Conservation (phyloP, 2,329 filamentous ascomycete genomes). For the Penicillium italicum region DNA sequence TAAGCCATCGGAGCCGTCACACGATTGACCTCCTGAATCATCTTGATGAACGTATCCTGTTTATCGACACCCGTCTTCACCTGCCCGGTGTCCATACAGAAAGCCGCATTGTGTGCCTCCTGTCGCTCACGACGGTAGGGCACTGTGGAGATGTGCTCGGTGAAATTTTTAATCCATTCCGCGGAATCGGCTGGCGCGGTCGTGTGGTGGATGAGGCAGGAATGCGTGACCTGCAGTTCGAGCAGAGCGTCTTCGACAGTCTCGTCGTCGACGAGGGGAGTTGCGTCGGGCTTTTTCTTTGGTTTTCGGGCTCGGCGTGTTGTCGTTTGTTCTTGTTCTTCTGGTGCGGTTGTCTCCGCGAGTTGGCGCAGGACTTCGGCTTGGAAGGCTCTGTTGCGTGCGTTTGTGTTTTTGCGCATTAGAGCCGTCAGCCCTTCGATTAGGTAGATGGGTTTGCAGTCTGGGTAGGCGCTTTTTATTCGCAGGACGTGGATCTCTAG, state of each 20-base stretch:
- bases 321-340: slow-evolving; percentile 23
- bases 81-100: slow-evolving; percentile 77
- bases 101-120: slow-evolving; percentile 52
- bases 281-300: slow-evolving; percentile 40
- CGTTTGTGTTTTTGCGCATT: slow-evolving; percentile 65
- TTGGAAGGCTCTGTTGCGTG: slow-evolving; percentile 65
- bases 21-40: slow-evolving; percentile 71
- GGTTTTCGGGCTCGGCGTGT: slow-evolving; percentile 28
- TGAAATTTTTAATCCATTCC: slow-evolving; percentile 69
- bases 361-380: slow-evolving; percentile 57
- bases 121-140: slow-evolving; percentile 59
- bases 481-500: slow-evolving; percentile 58
- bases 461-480: slow-evolving; percentile 54
- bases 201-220: slow-evolving; percentile 68
- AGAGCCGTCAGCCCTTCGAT: slow-evolving; percentile 66
- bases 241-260: slow-evolving; percentile 67
- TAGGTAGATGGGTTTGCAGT: slow-evolving; percentile 61
- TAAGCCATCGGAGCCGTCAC: slow-evolving; percentile 70
- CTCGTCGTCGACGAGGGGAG: slow-evolving; percentile 62
- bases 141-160: slow-evolving; percentile 72
- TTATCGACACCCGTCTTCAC: slow-evolving; percentile 65
- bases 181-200: slow-evolving; percentile 59
- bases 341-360: slow-evolving; percentile 34
- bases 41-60: slow-evolving; percentile 65
- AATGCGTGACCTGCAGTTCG: slow-evolving; percentile 64